A percentile compares a stretch with the other conserved stretches of the same genome.
Conservation (phyloP, 169 alveolate genomes). For the Ichthyophthirius multifiliis region DNA sequence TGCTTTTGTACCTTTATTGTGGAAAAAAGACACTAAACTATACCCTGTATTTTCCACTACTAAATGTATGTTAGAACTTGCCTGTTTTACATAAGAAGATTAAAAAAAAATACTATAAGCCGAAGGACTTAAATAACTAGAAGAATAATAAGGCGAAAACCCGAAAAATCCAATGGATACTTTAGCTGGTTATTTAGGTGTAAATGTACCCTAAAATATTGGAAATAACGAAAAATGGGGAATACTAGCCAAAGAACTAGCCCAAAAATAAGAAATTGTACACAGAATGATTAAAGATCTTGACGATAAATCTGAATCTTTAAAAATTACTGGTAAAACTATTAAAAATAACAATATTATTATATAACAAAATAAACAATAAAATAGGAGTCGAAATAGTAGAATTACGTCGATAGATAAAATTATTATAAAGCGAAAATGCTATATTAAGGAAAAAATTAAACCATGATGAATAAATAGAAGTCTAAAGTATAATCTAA, state of each 20-base stretch:
- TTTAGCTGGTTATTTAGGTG: constrained; percentile 21
- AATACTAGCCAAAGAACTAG: constrained; percentile 79
- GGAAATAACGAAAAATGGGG: constrained; percentile 80
- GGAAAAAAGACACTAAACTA: constrained; percentile 31
- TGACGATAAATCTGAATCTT: constrained; percentile 84
- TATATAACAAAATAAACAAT: not conserved
- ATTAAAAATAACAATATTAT: not conserved
- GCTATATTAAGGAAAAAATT: constrained; percentile 77
- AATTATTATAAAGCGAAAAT: constrained; percentile 82
- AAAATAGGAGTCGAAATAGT: constrained; percentile 67
- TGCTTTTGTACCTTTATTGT: constrained; percentile 34
- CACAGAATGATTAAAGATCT: constrained; percentile 89
- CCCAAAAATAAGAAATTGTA: constrained; percentile 85
- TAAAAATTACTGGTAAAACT: constrained; percentile 70
- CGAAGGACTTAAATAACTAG: not conserved
- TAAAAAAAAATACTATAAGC: not conserved
- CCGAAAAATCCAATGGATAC: not conserved
- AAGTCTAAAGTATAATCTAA: constrained; percentile 74
- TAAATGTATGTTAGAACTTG: constrained; percentile 45
- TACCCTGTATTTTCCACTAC: constrained; percentile 37
- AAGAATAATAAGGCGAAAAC: not conserved
- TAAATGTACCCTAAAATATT: constrained; percentile 11
- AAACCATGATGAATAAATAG: constrained; percentile 83
- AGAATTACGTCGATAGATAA: constrained; percentile 82
- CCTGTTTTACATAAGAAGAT: constrained; percentile 55